These are phyloP conservation scores for Rhizopus sp. DNA, from an alignment of 371 early-diverging fungal genomes.

Conservation along the genomic window DNA sequence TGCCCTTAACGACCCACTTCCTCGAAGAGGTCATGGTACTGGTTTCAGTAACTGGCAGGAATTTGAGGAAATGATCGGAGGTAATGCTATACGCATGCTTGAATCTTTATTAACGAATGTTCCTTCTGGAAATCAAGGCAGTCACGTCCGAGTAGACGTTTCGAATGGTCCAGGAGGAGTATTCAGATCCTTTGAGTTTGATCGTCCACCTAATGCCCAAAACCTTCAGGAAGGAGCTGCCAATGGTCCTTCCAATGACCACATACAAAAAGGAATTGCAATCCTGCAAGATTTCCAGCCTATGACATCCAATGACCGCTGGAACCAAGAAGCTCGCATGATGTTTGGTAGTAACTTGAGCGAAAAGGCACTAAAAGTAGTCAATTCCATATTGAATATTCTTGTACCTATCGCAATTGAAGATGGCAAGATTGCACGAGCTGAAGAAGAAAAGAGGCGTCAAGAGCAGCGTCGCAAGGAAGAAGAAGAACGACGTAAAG, in stretches of 20 bases:
- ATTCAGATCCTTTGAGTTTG: constrained; percentile 49
- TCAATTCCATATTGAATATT: constrained; percentile 67
- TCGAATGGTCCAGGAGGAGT: constrained; percentile 44
- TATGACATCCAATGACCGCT: constrained; percentile 77
- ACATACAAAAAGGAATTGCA: constrained; percentile 47
- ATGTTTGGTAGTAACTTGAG: constrained; percentile 67
- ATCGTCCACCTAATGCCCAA: constrained; percentile 25
- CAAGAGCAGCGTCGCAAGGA: constrained; percentile 41
- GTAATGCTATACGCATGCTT: constrained; percentile 67
- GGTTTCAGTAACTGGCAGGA: constrained; percentile 58
- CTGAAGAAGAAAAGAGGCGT: constrained; percentile 52
- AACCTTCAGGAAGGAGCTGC: constrained; percentile 1
- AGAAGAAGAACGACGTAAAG: constrained; percentile 51
- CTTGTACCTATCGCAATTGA: constrained; percentile 78
- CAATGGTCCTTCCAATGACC: constrained; percentile 9
- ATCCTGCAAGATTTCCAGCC: constrained; percentile 74
- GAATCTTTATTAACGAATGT: constrained; percentile 64
- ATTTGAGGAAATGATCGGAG: constrained; percentile 73
- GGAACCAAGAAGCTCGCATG: constrained; percentile 88
- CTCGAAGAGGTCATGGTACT: constrained; percentile 20
- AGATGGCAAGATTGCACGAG: constrained; percentile 63
- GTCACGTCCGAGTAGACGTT: constrained; percentile 58
- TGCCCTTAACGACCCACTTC: constrained; percentile 13
- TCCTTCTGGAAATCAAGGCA: constrained; percentile 30
- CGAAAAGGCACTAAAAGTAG: constrained; percentile 63